phyloP scores from a whole-genome alignment of 192 early-diverging fungal genomes.

The Jimgerdemannia lactiflua region DNA sequence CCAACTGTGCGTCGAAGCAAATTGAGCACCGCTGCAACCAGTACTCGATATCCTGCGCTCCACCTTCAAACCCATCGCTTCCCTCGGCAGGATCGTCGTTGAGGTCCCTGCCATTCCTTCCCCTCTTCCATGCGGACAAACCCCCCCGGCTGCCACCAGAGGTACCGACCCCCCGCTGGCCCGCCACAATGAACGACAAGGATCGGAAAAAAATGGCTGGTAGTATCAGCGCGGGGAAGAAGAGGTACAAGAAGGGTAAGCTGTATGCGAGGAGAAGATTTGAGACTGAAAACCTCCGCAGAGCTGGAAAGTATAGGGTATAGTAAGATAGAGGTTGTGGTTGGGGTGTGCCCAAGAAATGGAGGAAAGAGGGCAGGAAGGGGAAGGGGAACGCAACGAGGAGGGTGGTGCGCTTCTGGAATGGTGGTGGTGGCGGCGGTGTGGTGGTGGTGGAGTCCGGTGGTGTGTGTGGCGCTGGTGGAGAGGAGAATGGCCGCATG shows the following conservation, averaged over 20 bases:
- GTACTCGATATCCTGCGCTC: slow-evolving; percentile 42
- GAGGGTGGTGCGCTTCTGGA: background rate
- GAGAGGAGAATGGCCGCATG: background rate
- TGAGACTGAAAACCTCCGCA: slow-evolving; percentile 9
- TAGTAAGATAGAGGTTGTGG: background rate
- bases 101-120: background rate
- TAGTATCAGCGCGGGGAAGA: slow-evolving; percentile 31
- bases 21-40: slow-evolving; percentile 56
- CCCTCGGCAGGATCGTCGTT: background rate
- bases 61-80: slow-evolving; percentile 5
- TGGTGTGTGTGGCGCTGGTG: background rate
- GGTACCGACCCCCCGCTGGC: background rate
- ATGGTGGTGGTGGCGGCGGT: background rate
- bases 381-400: background rate
- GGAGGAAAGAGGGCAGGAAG: slow-evolving; percentile 1
- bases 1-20: slow-evolving; percentile 54
- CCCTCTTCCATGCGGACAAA: background rate
- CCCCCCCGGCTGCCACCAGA: background rate
- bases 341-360: slow-evolving; percentile 1
- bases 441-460: background rate
- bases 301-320: background rate
- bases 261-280: slow-evolving; percentile 35
- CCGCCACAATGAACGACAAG: slow-evolving; percentile 26
- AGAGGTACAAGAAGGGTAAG: slow-evolving; percentile 36
- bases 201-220: slow-evolving; percentile 33